A percentile compares a stretch with the other conserved stretches of the same genome.
phyloP scores from a whole-genome alignment of 2,329 filamentous ascomycete species.

The Lojkania enalia region DNA sequence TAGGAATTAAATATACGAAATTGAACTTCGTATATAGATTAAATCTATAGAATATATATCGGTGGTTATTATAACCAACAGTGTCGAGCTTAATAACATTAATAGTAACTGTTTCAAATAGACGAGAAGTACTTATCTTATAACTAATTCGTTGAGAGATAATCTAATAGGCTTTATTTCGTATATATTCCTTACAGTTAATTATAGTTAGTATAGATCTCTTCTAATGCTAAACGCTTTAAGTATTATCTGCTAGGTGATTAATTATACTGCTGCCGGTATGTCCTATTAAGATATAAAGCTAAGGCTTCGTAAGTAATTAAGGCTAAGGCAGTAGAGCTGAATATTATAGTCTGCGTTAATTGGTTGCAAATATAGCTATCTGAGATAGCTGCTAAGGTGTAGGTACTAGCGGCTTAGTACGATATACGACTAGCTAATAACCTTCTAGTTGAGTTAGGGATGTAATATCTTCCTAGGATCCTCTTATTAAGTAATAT shows the following conservation, averaged over 20 bases:
- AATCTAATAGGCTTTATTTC: constrained; percentile 9
- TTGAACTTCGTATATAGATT: constrained; percentile 10
- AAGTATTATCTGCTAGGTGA: constrained; percentile 1
- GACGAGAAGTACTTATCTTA: background rate
- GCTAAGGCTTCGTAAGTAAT: constrained; percentile 4
- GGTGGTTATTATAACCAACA: constrained; percentile 8
- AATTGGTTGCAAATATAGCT: constrained; percentile 1
- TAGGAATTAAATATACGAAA: constrained; percentile 7
- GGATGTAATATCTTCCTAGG: background rate
- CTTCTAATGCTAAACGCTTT: background rate
- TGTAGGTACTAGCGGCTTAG: background rate
- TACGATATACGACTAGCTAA: constrained; percentile 1
- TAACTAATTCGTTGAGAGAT: constrained; percentile 6
- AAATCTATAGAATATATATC: constrained; percentile 9
- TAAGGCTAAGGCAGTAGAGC: constrained; percentile 1
- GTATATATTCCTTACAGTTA: constrained; percentile 8
- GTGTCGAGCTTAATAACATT: constrained; percentile 9
- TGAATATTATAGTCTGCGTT: constrained; percentile 6
- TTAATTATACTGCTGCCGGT: constrained; percentile 2
- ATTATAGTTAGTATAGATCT: constrained; percentile 1
- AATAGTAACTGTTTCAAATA: constrained; percentile 10
- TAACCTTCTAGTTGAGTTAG: background rate
- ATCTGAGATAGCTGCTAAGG: background rate
- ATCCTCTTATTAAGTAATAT: background rate
- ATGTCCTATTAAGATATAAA: constrained; percentile 7